A percentile compares a stretch with the other conserved stretches of the same genome.
These are phyloP conservation scores for Xanthoconium separans DNA, from an alignment of 1,284 basidiomycete genomes.

Conservation along the genomic window DNA sequence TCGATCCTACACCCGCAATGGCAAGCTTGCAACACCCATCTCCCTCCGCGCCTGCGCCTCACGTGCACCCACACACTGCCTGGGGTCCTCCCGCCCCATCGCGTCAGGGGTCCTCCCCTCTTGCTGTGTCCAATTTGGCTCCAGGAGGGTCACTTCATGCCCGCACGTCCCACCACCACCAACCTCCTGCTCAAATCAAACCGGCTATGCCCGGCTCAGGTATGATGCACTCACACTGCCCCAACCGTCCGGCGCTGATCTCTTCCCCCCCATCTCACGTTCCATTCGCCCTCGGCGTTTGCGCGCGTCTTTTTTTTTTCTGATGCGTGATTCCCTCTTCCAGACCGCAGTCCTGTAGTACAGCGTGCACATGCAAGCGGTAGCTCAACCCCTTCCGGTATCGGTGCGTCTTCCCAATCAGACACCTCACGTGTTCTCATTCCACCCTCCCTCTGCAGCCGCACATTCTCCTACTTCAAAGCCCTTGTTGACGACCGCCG, in stretches of 20 bases:
- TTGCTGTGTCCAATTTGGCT: constrained; percentile 27
- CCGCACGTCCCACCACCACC: constrained; percentile 30
- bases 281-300: neutral
- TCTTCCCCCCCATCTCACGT: neutral
- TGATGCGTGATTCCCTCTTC: neutral
- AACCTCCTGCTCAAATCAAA: constrained; percentile 28
- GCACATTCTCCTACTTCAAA: constrained; percentile 30
- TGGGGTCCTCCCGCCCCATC: constrained; percentile 27
- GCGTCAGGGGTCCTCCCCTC: constrained; percentile 35
- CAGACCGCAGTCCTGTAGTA: constrained; percentile 30
- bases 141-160: constrained; percentile 26
- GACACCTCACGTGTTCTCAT: neutral
- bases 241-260: constrained; percentile 12
- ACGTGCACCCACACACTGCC: constrained; percentile 31
- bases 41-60: constrained; percentile 26
- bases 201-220: constrained; percentile 34
- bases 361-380: constrained; percentile 30
- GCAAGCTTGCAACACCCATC: constrained; percentile 32
- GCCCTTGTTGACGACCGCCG: constrained; percentile 23
- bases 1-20: constrained; percentile 32
- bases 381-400: constrained; percentile 25
- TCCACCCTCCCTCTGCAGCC: constrained; percentile 9
- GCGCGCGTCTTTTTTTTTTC: constrained; percentile 12
- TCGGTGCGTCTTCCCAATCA: constrained; percentile 19
- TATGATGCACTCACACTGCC: constrained; percentile 7